A percentile compares a stretch with the other conserved stretches of the same genome.
Evolutionary conservation across 768 basidiomycete species (phyloP).

Genomic region (Boletus fagicola): DNA sequence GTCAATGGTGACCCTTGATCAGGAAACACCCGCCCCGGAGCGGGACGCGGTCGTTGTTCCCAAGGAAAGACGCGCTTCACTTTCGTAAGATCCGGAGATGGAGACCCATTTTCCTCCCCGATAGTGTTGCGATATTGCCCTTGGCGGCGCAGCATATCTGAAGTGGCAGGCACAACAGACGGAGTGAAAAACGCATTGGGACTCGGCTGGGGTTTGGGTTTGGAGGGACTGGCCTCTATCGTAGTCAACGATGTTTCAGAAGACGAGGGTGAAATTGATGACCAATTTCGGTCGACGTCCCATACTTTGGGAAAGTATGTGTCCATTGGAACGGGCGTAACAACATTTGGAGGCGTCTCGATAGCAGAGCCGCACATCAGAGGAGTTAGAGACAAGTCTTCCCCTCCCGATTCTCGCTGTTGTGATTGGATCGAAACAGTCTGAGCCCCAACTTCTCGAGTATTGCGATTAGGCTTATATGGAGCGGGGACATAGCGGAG

Average conservation of each 20-base stretch:
- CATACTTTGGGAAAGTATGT: slow-evolving; percentile 85
- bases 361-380: slow-evolving; percentile 78
- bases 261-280: slow-evolving; percentile 37
- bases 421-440: slow-evolving; percentile 20
- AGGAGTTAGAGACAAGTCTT: slow-evolving; percentile 60
- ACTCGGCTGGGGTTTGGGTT: slow-evolving; percentile 14
- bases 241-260: slow-evolving; percentile 27
- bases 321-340: slow-evolving; percentile 56
- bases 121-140: slow-evolving; percentile 70
- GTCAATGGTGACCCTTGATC: slow-evolving; percentile 52
- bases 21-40: slow-evolving; percentile 75
- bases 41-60: slow-evolving; percentile 72
- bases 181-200: slow-evolving; percentile 54
- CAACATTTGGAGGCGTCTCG: slow-evolving; percentile 73
- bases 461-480: slow-evolving; percentile 11
- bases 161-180: slow-evolving; percentile 59
- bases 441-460: slow-evolving; percentile 23
- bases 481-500: slow-evolving; percentile 23
- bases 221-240: slow-evolving; percentile 17
- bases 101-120: slow-evolving; percentile 42
- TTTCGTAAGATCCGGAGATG: slow-evolving; percentile 67
- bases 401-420: slow-evolving; percentile 25
- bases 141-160: slow-evolving; percentile 63
- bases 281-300: slow-evolving; percentile 55
- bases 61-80: slow-evolving; percentile 90